phyloP scores from a whole-genome alignment of 768 basidiomycete species.

The Termitomyces heimii region DNA sequence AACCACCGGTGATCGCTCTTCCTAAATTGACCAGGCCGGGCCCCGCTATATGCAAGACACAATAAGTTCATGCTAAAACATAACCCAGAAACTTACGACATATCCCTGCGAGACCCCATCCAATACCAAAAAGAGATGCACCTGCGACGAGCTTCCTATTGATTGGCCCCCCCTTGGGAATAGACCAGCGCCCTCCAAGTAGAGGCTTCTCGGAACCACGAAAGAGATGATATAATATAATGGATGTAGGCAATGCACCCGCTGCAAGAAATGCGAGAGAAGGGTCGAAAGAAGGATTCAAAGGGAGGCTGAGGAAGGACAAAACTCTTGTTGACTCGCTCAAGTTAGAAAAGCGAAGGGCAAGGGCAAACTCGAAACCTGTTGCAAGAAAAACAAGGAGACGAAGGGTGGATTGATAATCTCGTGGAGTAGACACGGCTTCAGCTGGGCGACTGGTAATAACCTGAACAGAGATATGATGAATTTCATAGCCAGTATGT shows the following conservation, averaged over 20 bases:
- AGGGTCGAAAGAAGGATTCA: conserved; percentile 46
- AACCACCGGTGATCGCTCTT: conserved; percentile 32
- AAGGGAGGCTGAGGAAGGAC: conserved; percentile 46
- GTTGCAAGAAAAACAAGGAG: conserved; percentile 35
- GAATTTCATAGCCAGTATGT: conserved; percentile 4
- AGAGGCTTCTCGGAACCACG: conserved; percentile 31
- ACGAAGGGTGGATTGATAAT: conserved; percentile 22
- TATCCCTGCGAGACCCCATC: conserved; percentile 56
- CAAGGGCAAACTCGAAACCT: conserved; percentile 45
- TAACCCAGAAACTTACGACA: conserved; percentile 44
- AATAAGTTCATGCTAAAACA: conserved; percentile 4
- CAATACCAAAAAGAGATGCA: conserved; percentile 52
- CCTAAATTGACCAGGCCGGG: conserved; percentile 61
- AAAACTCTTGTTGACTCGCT: conserved; percentile 43
- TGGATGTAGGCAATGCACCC: conserved; percentile 42
- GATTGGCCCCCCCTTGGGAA: conserved; percentile 33
- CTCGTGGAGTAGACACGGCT: neutral
- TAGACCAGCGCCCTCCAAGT: conserved; percentile 38
- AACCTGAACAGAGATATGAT: neutral
- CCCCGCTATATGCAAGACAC: conserved; percentile 36
- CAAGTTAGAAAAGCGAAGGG: conserved; percentile 48
- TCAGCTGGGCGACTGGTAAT: conserved; percentile 1
- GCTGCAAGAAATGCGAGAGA: conserved; percentile 49
- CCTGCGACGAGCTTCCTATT: conserved; percentile 44
- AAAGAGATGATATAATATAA: conserved; percentile 37